These are phyloP conservation scores for Calendula officinalis DNA, from an alignment of 129 eudicot species.

Conservation along the genomic window DNA sequence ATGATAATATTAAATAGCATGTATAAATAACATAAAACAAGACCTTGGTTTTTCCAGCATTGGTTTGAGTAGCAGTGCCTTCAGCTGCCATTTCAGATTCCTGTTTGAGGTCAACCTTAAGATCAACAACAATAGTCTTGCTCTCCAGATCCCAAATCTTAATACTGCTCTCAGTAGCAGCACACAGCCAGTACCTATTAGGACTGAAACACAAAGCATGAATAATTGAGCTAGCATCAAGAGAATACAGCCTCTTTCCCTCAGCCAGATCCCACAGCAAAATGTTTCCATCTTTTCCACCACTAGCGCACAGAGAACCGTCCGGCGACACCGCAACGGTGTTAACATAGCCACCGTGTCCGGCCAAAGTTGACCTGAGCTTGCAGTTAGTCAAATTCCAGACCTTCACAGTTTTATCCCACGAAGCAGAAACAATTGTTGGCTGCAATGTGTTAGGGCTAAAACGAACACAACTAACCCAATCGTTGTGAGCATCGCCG, in stretches of 20 bases:
- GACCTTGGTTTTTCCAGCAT: constrained; percentile 65
- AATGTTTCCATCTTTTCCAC: constrained; percentile 68
- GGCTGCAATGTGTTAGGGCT: constrained; percentile 46
- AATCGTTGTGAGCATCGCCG: constrained; percentile 41
- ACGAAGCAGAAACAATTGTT: constrained; percentile 39
- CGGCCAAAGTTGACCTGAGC: constrained; percentile 50
- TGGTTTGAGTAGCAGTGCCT: constrained; percentile 45
- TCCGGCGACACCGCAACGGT: constrained; percentile 67
- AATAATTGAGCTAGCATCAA: constrained; percentile 29
- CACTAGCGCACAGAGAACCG: constrained; percentile 68
- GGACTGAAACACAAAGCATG: constrained; percentile 66
- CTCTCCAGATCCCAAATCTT: constrained; percentile 78
- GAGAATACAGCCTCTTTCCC: constrained; percentile 38
- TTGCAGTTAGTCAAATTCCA: constrained; percentile 77
- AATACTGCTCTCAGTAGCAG: constrained; percentile 65
- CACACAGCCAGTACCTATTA: constrained; percentile 81
- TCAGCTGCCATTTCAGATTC: constrained; percentile 69
- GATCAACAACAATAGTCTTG: constrained; percentile 52
- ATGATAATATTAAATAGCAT: background rate
- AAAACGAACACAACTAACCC: constrained; percentile 52
- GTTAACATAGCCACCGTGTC: constrained; percentile 49
- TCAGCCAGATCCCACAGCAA: constrained; percentile 79
- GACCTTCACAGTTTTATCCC: constrained; percentile 58
- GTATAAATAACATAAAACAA: background rate
- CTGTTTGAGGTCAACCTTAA: constrained; percentile 64